phyloP scores from a whole-genome alignment of 495 filamentous ascomycete species.

The Xylaria flabelliformis region DNA sequence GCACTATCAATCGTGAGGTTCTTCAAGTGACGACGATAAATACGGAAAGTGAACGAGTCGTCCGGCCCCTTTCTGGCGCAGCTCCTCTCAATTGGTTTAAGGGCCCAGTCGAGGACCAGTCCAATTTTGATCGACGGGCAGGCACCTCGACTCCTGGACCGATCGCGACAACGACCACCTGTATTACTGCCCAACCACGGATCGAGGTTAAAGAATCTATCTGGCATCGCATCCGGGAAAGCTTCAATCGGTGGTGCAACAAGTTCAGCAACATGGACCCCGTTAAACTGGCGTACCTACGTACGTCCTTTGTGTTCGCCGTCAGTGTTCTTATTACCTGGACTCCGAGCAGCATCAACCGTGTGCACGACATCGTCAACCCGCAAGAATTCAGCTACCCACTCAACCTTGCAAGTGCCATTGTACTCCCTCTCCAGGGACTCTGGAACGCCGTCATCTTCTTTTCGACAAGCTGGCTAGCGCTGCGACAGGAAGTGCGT shows the following conservation, averaged over 20 bases:
- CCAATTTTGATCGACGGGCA: constrained; percentile 26
- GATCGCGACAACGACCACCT: constrained; percentile 36
- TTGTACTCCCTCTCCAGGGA: constrained; percentile 84
- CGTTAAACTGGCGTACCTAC: constrained; percentile 76
- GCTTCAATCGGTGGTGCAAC: constrained; percentile 30
- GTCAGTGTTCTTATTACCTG: constrained; percentile 80
- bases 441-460: constrained; percentile 88
- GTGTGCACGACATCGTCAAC: constrained; percentile 70
- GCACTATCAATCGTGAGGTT: constrained; percentile 39
- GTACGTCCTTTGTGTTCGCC: constrained; percentile 82
- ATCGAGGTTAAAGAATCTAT: constrained; percentile 31
- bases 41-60: constrained; percentile 31
- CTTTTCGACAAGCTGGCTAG: constrained; percentile 61
- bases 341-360: constrained; percentile 80
- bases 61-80: constrained; percentile 28
- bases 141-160: constrained; percentile 26
- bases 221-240: constrained; percentile 11
- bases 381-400: constrained; percentile 64
- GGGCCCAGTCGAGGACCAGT: constrained; percentile 33
- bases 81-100: constrained; percentile 38
- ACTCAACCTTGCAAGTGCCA: constrained; percentile 71
- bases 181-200: constrained; percentile 32
- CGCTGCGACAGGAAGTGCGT: constrained; percentile 43
- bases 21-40: constrained; percentile 42
- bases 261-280: constrained; percentile 58